Evolutionary conservation across 75 land plant species (phyloP).

Genomic region (Picea sitchensis): DNA sequence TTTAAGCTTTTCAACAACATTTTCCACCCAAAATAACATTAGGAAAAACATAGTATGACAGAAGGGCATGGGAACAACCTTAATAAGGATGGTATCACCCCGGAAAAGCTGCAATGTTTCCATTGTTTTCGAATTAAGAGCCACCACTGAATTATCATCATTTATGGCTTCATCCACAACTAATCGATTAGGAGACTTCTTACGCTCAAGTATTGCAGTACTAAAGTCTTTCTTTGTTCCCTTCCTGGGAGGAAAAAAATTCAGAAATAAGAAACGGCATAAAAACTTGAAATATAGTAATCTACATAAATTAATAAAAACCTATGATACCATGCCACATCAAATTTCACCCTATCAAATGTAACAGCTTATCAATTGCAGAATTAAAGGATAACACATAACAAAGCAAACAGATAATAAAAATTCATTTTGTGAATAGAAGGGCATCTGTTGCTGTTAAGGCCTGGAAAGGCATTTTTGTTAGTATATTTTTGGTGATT

Average conservation of each 20-base stretch:
- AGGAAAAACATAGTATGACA: background rate
- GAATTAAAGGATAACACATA: too few species aligned
- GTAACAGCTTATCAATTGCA: too few species aligned
- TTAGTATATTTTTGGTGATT: too few species aligned
- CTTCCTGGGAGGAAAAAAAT: slow-evolving; percentile 12
- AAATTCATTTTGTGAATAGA: too few species aligned
- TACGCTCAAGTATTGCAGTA: slow-evolving; percentile 55
- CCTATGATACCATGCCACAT: too few species aligned
- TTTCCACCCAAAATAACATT: background rate
- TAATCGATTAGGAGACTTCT: slow-evolving; percentile 53
- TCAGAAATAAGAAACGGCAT: background rate
- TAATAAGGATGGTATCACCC: slow-evolving; percentile 44
- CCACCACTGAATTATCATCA: slow-evolving; percentile 59
- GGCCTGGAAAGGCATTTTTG: too few species aligned
- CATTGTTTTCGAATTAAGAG: slow-evolving; percentile 47
- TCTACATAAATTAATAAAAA: too few species aligned
- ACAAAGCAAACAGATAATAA: too few species aligned
- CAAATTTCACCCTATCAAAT: too few species aligned
- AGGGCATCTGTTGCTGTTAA: too few species aligned
- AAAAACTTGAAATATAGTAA: too few species aligned
- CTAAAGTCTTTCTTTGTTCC: slow-evolving; percentile 38
- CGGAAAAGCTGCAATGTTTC: slow-evolving; percentile 56
- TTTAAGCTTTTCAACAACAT: background rate
- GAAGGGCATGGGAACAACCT: slow-evolving; percentile 17
- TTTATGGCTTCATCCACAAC: slow-evolving; percentile 56